Conservation (phyloP, 2,329 filamentous ascomycete species). For the Chrysoporthe deuterocubensis region DNA sequence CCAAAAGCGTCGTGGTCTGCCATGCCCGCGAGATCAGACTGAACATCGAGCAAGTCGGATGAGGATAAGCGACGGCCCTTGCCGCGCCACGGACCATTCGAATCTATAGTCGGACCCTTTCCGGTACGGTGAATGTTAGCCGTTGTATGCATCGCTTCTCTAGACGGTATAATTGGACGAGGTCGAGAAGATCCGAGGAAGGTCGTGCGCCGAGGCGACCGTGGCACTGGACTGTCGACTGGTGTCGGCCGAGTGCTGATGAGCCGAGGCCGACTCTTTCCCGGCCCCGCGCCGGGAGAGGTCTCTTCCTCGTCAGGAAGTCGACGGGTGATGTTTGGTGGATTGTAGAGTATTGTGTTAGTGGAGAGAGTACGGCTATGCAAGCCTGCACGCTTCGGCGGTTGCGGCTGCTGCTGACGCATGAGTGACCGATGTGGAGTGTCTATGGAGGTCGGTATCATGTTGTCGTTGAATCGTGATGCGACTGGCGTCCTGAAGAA, state of each 20-base stretch:
- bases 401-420: conserved; percentile 33
- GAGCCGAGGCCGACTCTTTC: conserved; percentile 39
- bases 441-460: conserved; percentile 39
- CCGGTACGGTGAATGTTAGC: conserved; percentile 53
- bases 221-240: conserved; percentile 44
- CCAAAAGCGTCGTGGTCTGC: conserved; percentile 65
- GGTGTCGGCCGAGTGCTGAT: conserved; percentile 44
- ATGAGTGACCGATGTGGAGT: conserved; percentile 32
- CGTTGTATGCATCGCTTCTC: conserved; percentile 57
- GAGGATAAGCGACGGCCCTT: conserved; percentile 58
- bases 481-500: conserved; percentile 60
- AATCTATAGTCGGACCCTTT: conserved; percentile 53
- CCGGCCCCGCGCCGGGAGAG: conserved; percentile 42
- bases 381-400: conserved; percentile 42
- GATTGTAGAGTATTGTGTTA: conserved; percentile 84
- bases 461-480: conserved; percentile 41
- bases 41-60: conserved; percentile 63
- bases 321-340: conserved; percentile 40
- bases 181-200: conserved; percentile 55
- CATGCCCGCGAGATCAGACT: conserved; percentile 68
- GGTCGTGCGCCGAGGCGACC: conserved; percentile 52
- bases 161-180: conserved; percentile 59
- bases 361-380: conserved; percentile 79
- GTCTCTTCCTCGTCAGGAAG: conserved; percentile 40
- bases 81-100: conserved; percentile 44